Percentiles rank a stretch among this genome's conserved stretches.
These are phyloP conservation scores for Elongisporangium senticosum DNA, from an alignment of 352 stramenopile genomes.

Conservation along the genomic window DNA sequence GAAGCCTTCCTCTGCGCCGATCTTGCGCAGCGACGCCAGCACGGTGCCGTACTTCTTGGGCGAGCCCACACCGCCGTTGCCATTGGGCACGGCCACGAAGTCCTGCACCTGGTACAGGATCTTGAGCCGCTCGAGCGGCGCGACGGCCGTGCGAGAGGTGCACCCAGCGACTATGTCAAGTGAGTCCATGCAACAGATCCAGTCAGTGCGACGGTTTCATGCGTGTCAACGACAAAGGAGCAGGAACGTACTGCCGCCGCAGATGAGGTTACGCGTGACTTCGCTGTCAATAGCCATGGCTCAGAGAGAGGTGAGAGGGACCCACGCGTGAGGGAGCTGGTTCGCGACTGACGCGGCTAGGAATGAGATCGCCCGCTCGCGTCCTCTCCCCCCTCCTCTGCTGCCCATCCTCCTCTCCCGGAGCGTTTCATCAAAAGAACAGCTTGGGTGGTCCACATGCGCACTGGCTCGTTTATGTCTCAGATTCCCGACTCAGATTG, in stretches of 20 bases:
- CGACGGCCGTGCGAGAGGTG: conserved; percentile 59
- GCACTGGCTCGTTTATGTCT: not conserved
- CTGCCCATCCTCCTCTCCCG: not conserved
- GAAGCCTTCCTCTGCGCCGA: conserved; percentile 53
- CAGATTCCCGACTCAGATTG: too few relatives aligned
- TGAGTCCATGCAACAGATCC: not conserved
- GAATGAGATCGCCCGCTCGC: not conserved
- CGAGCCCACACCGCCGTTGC: conserved; percentile 5
- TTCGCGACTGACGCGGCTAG: not conserved
- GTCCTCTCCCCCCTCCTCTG: not conserved
- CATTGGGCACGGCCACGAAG: conserved; percentile 18
- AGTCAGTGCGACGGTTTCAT: not conserved
- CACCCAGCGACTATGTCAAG: conserved; percentile 50
- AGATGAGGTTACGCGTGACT: conserved; percentile 53
- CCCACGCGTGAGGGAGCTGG: not conserved
- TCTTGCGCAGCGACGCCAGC: conserved; percentile 49
- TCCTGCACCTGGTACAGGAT: conserved; percentile 81
- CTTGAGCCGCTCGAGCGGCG: conserved; percentile 71
- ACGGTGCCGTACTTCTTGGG: conserved; percentile 46
- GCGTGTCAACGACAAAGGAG: not conserved
- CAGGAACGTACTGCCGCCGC: conserved; percentile 54
- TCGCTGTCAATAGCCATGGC: not conserved
- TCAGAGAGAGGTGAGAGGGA: not conserved
- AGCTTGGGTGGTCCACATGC: not conserved
- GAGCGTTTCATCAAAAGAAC: not conserved